These are phyloP conservation scores for Aspergillus udagawae DNA, from an alignment of 2,329 filamentous ascomycete genomes.

Conservation along the genomic window DNA sequence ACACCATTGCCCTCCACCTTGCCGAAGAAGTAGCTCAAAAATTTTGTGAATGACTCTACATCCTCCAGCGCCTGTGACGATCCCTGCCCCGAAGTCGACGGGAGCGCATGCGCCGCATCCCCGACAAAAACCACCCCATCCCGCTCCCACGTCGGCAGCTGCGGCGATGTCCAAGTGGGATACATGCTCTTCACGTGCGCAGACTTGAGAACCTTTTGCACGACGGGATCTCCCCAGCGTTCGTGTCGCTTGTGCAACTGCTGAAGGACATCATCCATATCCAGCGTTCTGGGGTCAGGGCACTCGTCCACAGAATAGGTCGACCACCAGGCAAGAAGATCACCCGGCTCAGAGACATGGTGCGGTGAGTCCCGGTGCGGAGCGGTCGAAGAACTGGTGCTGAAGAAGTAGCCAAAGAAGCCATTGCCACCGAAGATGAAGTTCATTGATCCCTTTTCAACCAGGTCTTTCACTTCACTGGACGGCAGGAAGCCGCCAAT, in stretches of 20 bases:
- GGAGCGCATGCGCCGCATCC: slow-evolving; percentile 56
- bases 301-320: slow-evolving; percentile 36
- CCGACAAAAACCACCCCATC: slow-evolving; percentile 52
- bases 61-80: slow-evolving; percentile 56
- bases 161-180: slow-evolving; percentile 47
- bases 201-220: slow-evolving; percentile 39
- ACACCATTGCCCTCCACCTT: neutral
- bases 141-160: slow-evolving; percentile 46
- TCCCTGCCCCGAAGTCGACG: slow-evolving; percentile 53
- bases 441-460: slow-evolving; percentile 39
- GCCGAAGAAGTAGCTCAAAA: slow-evolving; percentile 34
- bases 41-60: slow-evolving; percentile 43
- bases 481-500: slow-evolving; percentile 45
- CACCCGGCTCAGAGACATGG: slow-evolving; percentile 26
- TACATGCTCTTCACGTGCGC: slow-evolving; percentile 43
- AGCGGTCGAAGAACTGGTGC: slow-evolving; percentile 18
- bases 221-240: slow-evolving; percentile 45
- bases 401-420: slow-evolving; percentile 49
- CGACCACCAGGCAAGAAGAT: slow-evolving; percentile 44
- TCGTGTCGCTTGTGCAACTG: slow-evolving; percentile 41
- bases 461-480: slow-evolving; percentile 19
- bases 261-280: slow-evolving; percentile 26
- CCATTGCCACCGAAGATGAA: slow-evolving; percentile 47
- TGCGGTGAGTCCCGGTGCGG: slow-evolving; percentile 22
- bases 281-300: slow-evolving; percentile 27